Evolutionary conservation across 2,329 filamentous ascomycete genomes (phyloP).

Genomic region (Fusarium multiceps): DNA sequence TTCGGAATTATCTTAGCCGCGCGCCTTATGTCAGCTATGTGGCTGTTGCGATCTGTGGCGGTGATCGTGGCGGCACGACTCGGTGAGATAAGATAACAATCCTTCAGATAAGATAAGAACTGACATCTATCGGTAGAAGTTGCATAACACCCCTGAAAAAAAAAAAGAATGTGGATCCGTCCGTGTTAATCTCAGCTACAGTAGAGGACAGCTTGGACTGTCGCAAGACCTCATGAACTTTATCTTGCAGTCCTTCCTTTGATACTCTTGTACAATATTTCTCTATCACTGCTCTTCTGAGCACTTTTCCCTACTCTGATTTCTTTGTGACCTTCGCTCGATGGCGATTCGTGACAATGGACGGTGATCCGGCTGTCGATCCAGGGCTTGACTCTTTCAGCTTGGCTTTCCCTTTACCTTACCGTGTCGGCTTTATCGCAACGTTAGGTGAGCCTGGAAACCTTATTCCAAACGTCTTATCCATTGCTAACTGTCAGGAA

Average conservation of each 20-base stretch:
- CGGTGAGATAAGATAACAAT: background rate
- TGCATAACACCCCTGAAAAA: slow-evolving; percentile 39
- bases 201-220: slow-evolving; percentile 44
- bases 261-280: background rate
- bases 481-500: slow-evolving; percentile 51
- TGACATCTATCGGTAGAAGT: slow-evolving; percentile 17
- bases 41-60: background rate
- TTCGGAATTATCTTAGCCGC: background rate
- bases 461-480: background rate
- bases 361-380: slow-evolving; percentile 79
- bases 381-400: slow-evolving; percentile 84
- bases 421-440: slow-evolving; percentile 86
- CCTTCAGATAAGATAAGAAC: background rate
- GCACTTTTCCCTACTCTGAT: background rate
- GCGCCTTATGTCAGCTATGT: background rate
- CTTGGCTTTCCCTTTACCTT: slow-evolving; percentile 87
- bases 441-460: slow-evolving; percentile 74
- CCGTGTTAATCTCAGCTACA: slow-evolving; percentile 32
- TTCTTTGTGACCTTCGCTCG: slow-evolving; percentile 14
- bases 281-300: slow-evolving; percentile 11
- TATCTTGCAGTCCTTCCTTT: slow-evolving; percentile 28
- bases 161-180: slow-evolving; percentile 34
- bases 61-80: background rate
- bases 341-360: slow-evolving; percentile 62
- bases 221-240: slow-evolving; percentile 39